phyloP scores from a whole-genome alignment of 495 filamentous ascomycete genomes.

The Tricharina praecox region DNA sequence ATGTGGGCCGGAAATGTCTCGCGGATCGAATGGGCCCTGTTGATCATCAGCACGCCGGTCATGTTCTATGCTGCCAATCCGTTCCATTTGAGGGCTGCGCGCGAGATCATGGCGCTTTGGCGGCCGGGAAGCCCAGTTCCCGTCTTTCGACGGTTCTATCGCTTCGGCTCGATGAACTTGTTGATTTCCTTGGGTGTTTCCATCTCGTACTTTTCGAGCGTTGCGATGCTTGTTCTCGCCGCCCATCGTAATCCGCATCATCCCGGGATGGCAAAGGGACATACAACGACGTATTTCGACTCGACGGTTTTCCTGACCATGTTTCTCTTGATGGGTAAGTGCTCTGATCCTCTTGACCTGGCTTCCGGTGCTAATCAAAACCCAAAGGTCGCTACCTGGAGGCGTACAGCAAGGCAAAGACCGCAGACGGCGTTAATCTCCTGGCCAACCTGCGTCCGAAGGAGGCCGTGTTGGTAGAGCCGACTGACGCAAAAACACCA shows the following conservation, averaged over 20 bases:
- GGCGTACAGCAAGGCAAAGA: constrained; percentile 81
- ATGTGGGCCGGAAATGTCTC: constrained; percentile 57
- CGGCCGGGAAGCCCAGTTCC: constrained; percentile 60
- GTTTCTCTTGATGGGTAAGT: constrained; percentile 57
- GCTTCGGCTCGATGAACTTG: constrained; percentile 94
- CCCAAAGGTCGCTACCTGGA: constrained; percentile 52
- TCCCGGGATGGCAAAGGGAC: constrained; percentile 20
- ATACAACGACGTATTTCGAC: constrained; percentile 70
- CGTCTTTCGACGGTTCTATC: constrained; percentile 59
- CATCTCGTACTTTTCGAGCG: constrained; percentile 72
- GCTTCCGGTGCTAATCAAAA: not conserved
- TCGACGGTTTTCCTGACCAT: constrained; percentile 86
- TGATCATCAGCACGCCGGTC: constrained; percentile 73
- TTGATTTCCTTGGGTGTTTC: constrained; percentile 77
- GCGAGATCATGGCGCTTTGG: constrained; percentile 70
- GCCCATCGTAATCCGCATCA: constrained; percentile 32
- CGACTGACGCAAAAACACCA: not conserved
- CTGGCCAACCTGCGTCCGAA: constrained; percentile 63
- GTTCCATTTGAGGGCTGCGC: constrained; percentile 63
- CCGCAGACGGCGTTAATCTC: constrained; percentile 71
- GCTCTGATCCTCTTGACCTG: not conserved
- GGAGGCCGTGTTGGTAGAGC: constrained; percentile 53
- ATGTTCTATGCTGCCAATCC: constrained; percentile 79
- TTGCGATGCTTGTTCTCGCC: constrained; percentile 60
- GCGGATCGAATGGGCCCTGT: constrained; percentile 65